These are phyloP conservation scores for Coemansia sp. DNA, from an alignment of 192 early-diverging fungal genomes.

Conservation along the genomic window DNA sequence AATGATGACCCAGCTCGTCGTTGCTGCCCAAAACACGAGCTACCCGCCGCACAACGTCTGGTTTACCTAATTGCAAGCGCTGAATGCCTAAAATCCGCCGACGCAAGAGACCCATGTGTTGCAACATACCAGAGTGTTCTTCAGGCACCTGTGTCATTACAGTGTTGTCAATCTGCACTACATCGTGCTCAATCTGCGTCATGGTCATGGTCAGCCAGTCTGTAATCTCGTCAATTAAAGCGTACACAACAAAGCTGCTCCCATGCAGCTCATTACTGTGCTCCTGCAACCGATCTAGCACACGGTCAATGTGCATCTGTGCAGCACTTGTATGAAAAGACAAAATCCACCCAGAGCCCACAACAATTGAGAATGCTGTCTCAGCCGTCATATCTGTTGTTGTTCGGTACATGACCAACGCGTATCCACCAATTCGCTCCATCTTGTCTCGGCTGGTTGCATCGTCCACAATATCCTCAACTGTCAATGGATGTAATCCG, in stretches of 20 bases:
- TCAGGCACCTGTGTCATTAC: conserved; percentile 61
- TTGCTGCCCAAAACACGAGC: conserved; percentile 59
- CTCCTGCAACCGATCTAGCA: conserved; percentile 11
- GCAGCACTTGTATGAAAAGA: conserved; percentile 7
- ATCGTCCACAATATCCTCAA: conserved; percentile 83
- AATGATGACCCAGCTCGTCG: conserved; percentile 16
- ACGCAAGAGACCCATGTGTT: conserved; percentile 70
- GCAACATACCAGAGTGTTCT: conserved; percentile 58
- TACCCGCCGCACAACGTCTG: conserved; percentile 70
- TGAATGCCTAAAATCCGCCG: conserved; percentile 70
- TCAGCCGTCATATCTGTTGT: conserved; percentile 1
- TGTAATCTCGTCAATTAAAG: conserved; percentile 75
- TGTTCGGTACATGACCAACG: conserved; percentile 20
- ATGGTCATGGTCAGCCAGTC: conserved; percentile 71
- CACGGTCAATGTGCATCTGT: background rate
- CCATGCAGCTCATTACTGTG: background rate
- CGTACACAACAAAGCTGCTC: conserved; percentile 50
- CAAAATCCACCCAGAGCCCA: conserved; percentile 4
- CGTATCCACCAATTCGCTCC: conserved; percentile 9
- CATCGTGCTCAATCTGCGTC: conserved; percentile 68
- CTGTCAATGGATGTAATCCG: conserved; percentile 83
- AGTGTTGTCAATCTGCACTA: conserved; percentile 74
- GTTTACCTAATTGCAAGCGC: conserved; percentile 64
- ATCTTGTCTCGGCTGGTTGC: conserved; percentile 25
- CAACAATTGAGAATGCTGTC: conserved; percentile 11